Conservation (phyloP, 2,329 filamentous ascomycete species). For the Pseudocercospora ulei region DNA sequence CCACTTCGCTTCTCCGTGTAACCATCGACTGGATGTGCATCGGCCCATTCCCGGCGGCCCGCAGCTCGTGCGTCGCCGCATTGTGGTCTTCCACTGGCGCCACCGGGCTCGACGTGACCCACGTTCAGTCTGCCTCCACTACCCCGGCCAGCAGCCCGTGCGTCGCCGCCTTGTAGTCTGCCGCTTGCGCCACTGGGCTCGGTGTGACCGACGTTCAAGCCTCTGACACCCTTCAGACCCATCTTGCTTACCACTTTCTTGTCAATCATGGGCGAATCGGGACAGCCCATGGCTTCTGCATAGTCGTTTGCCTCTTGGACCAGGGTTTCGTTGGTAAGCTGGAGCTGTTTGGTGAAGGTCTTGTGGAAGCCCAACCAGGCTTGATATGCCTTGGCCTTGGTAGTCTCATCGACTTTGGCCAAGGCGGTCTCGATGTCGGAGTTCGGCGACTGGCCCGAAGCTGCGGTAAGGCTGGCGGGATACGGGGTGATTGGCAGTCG, state of each 20-base stretch:
- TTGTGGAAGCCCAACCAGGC: slow-evolving; percentile 44
- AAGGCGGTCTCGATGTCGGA: slow-evolving; percentile 31
- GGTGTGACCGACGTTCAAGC: slow-evolving; percentile 33
- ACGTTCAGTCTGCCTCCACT: slow-evolving; percentile 35
- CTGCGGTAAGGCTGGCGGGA: slow-evolving; percentile 34
- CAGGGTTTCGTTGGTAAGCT: slow-evolving; percentile 35
- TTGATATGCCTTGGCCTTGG: slow-evolving; percentile 41
- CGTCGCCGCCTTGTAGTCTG: neutral
- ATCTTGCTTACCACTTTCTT: slow-evolving; percentile 42
- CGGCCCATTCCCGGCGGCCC: neutral
- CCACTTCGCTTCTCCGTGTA: neutral
- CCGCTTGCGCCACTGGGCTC: slow-evolving; percentile 3
- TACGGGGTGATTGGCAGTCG: slow-evolving; percentile 46
- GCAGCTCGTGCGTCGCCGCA: neutral
- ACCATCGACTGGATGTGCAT: neutral
- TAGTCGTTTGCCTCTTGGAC: slow-evolving; percentile 41
- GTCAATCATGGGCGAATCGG: slow-evolving; percentile 41
- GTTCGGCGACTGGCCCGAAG: slow-evolving; percentile 17
- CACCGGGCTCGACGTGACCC: slow-evolving; percentile 15
- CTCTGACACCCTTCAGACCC: slow-evolving; percentile 41
- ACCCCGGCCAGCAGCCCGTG: neutral
- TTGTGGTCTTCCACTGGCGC: neutral
- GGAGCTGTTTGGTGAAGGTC: slow-evolving; percentile 39
- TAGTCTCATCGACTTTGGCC: slow-evolving; percentile 34
- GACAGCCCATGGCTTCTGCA: slow-evolving; percentile 38